A percentile compares a stretch with the other conserved stretches of the same genome.
phyloP scores from a whole-genome alignment of 208 protist genomes.

The Paratrypanosoma confusum region DNA sequence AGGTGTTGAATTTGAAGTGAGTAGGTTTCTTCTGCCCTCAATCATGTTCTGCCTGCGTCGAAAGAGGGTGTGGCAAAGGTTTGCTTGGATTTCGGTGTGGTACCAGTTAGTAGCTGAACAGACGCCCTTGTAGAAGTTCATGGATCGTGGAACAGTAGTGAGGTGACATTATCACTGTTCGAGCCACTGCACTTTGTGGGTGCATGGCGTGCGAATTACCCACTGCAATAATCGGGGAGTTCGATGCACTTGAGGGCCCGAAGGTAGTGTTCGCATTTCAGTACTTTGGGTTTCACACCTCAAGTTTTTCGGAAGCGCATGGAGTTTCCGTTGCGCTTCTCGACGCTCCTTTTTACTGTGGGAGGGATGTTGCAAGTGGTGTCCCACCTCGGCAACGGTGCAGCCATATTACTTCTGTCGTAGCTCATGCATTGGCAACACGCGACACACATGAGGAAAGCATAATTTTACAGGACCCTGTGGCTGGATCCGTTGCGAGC shows the following conservation, averaged over 20 bases:
- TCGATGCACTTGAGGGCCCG: constrained; percentile 62
- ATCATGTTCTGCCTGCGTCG: too few relatives aligned
- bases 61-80: too few relatives aligned
- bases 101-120: too few relatives aligned
- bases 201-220: too few relatives aligned
- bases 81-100: too few relatives aligned
- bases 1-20: too few relatives aligned
- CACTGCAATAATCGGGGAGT: constrained; percentile 62
- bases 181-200: too few relatives aligned
- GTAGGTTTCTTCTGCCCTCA: too few relatives aligned
- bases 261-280: constrained; percentile 51
- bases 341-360: constrained; percentile 4
- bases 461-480: constrained; percentile 57
- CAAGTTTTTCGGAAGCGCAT: constrained; percentile 12
- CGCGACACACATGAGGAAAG: constrained; percentile 52
- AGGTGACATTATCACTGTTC: too few relatives aligned
- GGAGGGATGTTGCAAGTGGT: constrained; percentile 8
- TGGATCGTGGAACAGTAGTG: too few relatives aligned
- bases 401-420: constrained; percentile 32
- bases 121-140: too few relatives aligned
- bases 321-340: constrained; percentile 5
- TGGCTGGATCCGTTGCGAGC: constrained; percentile 29
- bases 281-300: constrained; percentile 52
- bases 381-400: constrained; percentile 1
- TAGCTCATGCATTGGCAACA: constrained; percentile 46